phyloP scores from a whole-genome alignment of 345 rosid species.

The Gossypium sturtianum region DNA sequence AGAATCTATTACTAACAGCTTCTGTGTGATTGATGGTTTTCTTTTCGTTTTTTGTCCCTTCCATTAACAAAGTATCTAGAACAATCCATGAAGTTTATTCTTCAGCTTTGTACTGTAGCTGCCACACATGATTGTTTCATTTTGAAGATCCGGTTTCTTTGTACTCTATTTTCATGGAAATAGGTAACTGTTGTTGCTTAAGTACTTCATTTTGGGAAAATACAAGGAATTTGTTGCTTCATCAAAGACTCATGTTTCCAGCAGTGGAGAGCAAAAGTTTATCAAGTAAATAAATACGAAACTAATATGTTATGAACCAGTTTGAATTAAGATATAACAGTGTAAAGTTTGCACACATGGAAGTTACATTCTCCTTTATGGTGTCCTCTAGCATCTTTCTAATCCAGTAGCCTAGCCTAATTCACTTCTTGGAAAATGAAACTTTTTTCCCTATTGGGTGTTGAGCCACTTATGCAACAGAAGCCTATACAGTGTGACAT shows the following conservation, averaged over 20 bases:
- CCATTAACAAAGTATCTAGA: not conserved
- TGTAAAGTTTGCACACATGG: not conserved
- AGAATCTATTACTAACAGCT: constrained; percentile 8
- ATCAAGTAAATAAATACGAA: too few species aligned
- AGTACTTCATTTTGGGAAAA: not conserved
- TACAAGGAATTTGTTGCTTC: too few species aligned
- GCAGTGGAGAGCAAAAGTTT: too few species aligned
- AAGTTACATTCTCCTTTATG: not conserved
- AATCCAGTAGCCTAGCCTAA: too few species aligned
- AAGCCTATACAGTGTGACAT: too few species aligned
- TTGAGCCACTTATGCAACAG: too few species aligned
- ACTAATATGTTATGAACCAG: too few species aligned
- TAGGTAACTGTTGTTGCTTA: not conserved
- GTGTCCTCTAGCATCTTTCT: not conserved
- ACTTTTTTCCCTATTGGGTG: too few species aligned
- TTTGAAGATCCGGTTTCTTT: not conserved
- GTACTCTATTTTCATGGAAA: not conserved
- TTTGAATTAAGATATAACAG: not conserved
- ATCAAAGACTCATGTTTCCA: too few species aligned
- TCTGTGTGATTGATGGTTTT: not conserved
- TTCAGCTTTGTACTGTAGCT: not conserved
- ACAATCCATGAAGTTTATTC: not conserved
- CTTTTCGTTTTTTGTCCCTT: not conserved
- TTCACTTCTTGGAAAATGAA: too few species aligned
- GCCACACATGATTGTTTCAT: not conserved